Base-by-base conservation (phyloP, 306 rosid species). In the Acacia crassicarpa region DNA sequence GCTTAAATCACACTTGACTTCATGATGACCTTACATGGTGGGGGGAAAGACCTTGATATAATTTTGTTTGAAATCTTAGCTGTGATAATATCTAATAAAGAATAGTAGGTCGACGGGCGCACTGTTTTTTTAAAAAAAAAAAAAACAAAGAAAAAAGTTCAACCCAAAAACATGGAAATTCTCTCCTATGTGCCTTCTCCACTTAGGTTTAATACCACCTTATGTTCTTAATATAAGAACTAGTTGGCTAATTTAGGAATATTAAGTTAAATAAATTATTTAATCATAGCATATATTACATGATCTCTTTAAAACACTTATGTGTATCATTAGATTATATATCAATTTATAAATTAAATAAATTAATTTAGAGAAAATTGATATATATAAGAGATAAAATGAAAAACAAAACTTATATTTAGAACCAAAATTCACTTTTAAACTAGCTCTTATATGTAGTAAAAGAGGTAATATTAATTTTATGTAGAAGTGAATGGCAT, bases 401-500 rank as follows among this genome's bases (percentile, higher is more conserved):
- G 41, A 6, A 6, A 38, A 38, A 1, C 6, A 5, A 38, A 33
- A 0, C 38, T 38, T 38, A 38, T 6, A 6, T 38, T 38, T 38
- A 5, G 1, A 0, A 35, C 40, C 40, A 5, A 35, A 35, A 35
- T 35, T 35, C 40, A 35, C 40, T 35, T 35, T 6, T 5, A 35
- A 35, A 5, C 40, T 35, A 35, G 8, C 7, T 35, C 40, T 35
- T 35, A 0, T 35, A 35, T 0, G 1, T 5, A 38, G 41, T 38
- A 5, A 0, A 0, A 38, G 5, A 38, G 41, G 41, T 38, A 38
- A 38, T 38, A 6, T 58, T 58, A 56, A 33, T 38, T 40, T 38
- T 66, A 9, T 81, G 2, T 8, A 8, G 4, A 78, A 74, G 82
- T 74, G 82, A 74, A 84, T 63, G 89, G 89, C 61, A 40, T 87